These are phyloP conservation scores for Oldenlandia corymbosa DNA, from an alignment of 257 asterid genomes.

Conservation along the genomic window DNA sequence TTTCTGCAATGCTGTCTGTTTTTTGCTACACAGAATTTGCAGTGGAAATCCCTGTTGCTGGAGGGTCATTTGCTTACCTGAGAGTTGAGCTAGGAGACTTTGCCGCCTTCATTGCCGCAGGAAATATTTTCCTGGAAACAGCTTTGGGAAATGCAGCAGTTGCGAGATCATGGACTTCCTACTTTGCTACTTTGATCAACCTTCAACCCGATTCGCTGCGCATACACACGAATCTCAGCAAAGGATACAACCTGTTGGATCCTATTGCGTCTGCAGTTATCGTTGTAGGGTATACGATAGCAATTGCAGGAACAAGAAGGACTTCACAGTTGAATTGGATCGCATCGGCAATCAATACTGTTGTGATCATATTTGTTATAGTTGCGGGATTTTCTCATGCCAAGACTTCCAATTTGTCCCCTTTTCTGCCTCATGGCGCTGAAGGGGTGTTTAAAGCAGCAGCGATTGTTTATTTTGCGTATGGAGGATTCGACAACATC, in stretches of 20 bases:
- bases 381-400: slow-evolving; percentile 31
- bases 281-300: slow-evolving; percentile 19
- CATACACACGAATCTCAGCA: slow-evolving; percentile 17
- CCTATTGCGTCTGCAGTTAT: slow-evolving; percentile 29
- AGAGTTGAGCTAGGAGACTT: slow-evolving; percentile 35
- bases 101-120: slow-evolving; percentile 31
- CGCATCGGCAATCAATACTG: slow-evolving; percentile 23
- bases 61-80: slow-evolving; percentile 36
- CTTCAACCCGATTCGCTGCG: slow-evolving; percentile 28
- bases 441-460: slow-evolving; percentile 26
- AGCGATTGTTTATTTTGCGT: slow-evolving; percentile 30
- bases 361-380: slow-evolving; percentile 25
- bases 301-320: slow-evolving; percentile 22
- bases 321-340: slow-evolving; percentile 28
- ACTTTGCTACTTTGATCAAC: slow-evolving; percentile 29
- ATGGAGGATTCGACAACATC: slow-evolving; percentile 32
- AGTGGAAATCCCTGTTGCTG: slow-evolving; percentile 35
- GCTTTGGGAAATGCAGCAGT: slow-evolving; percentile 28
- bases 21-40: slow-evolving; percentile 33
- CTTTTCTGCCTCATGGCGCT: slow-evolving; percentile 28
- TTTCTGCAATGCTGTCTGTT: slow-evolving; percentile 28
- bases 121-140: slow-evolving; percentile 32
- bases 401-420: slow-evolving; percentile 22
- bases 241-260: slow-evolving; percentile 31
- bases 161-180: slow-evolving; percentile 37